Evolutionary conservation across 495 filamentous ascomycete species (phyloP).

Genomic region (Penicillium verhagenii): DNA sequence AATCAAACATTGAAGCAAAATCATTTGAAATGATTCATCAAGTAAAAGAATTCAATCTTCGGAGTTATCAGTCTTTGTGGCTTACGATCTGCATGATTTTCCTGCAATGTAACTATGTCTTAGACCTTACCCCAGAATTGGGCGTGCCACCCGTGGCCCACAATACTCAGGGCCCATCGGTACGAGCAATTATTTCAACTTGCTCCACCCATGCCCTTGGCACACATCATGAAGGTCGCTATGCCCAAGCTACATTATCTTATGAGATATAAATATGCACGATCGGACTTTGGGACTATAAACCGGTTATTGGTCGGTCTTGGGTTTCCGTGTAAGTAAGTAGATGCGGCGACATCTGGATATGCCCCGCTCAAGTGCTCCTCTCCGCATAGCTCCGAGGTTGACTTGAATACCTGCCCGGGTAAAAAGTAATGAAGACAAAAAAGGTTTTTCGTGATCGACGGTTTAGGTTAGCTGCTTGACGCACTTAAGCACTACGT

Average conservation of each 20-base stretch:
- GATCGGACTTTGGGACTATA: background rate
- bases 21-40: background rate
- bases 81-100: background rate
- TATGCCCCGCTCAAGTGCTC: too few species aligned
- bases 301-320: background rate
- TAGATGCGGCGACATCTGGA: too few species aligned
- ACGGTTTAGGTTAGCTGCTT: too few species aligned
- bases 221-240: background rate
- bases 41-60: background rate
- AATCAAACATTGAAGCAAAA: background rate
- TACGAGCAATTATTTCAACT: background rate
- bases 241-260: background rate
- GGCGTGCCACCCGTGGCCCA: too few species aligned
- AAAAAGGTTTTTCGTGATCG: too few species aligned
- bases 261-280: background rate
- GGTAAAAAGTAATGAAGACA: background rate
- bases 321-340: background rate
- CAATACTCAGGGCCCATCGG: background rate
- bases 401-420: background rate
- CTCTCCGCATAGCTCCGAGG: background rate
- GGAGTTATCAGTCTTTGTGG: background rate
- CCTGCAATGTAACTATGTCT: slow-evolving; percentile 2
- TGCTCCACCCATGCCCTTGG: slow-evolving; percentile 1
- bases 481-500: too few species aligned
- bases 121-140: slow-evolving; percentile 4